Percentiles rank a stretch among this genome's conserved stretches.
phyloP scores from a whole-genome alignment of 208 protist genomes.

The Wallacemonas rigidus region DNA sequence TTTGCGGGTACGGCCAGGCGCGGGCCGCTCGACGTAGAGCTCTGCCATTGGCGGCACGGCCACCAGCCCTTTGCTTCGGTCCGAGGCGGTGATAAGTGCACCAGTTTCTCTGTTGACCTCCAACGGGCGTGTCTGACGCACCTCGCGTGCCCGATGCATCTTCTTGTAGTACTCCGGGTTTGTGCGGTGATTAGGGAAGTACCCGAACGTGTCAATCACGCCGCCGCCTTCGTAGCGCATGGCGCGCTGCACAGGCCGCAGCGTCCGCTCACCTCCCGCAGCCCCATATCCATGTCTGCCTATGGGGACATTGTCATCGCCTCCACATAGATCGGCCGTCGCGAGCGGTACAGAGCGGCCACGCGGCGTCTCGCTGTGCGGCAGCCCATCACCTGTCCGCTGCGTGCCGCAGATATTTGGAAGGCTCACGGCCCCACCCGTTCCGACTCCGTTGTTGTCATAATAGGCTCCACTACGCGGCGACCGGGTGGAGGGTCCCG shows the following conservation, averaged over 20 bases:
- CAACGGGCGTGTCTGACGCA: neutral
- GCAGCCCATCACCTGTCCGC: too few relatives aligned
- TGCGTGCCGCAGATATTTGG: neutral
- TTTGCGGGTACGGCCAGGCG: neutral
- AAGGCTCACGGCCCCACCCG: neutral
- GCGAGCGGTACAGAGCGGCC: slow-evolving; percentile 3
- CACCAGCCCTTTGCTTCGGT: neutral
- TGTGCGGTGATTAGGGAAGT: slow-evolving; percentile 52
- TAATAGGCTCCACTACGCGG: neutral
- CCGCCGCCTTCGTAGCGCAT: slow-evolving; percentile 25
- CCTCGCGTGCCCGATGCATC: slow-evolving; percentile 5
- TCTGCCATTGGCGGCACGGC: slow-evolving; percentile 9
- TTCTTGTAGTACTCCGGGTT: slow-evolving; percentile 36
- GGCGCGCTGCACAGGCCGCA: slow-evolving; percentile 1
- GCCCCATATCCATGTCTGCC: neutral
- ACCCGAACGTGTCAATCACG: slow-evolving; percentile 48
- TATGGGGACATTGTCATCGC: neutral
- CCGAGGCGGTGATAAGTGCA: neutral
- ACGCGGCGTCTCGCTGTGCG: neutral
- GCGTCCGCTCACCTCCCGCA: neutral
- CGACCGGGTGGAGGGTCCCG: too few relatives aligned
- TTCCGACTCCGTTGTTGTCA: neutral
- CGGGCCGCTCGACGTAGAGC: neutral
- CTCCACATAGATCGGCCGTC: neutral
- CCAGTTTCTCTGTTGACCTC: slow-evolving; percentile 10